Evolutionary conservation across 2,329 filamentous ascomycete species (phyloP).

Genomic region (Exophiala oligosperma): DNA sequence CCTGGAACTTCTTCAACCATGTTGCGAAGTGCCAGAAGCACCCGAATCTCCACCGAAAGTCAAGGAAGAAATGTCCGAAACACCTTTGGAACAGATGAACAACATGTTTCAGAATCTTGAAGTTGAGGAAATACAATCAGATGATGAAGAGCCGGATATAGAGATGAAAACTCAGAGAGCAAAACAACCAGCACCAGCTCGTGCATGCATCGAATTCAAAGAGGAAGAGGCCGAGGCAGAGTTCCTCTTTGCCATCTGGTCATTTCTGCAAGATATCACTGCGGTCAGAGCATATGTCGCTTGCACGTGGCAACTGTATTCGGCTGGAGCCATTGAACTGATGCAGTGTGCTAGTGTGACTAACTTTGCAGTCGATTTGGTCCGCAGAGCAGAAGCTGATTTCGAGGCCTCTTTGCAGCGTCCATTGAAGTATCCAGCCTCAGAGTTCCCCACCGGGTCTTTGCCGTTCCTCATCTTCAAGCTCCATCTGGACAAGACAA

Average conservation of each 20-base stretch:
- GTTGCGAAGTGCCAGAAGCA: neutral
- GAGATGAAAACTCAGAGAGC: neutral
- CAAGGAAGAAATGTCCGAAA: neutral
- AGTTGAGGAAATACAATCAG: constrained; percentile 1
- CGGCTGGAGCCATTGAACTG: constrained; percentile 1
- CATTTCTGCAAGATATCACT: constrained; percentile 2
- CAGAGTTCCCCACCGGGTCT: constrained; percentile 7
- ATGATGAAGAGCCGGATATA: constrained; percentile 1
- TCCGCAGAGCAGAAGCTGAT: constrained; percentile 5
- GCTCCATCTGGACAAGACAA: neutral
- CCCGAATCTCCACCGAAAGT: neutral
- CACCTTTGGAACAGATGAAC: neutral
- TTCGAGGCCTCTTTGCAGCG: constrained; percentile 8
- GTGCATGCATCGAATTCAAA: constrained; percentile 4
- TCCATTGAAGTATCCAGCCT: neutral
- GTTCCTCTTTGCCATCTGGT: constrained; percentile 6
- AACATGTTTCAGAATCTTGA: constrained; percentile 8
- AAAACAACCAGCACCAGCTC: neutral
- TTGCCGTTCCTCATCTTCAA: constrained; percentile 12
- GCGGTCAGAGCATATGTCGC: constrained; percentile 2
- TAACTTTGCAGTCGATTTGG: constrained; percentile 2
- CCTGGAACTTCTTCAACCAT: constrained; percentile 1
- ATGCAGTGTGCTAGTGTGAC: constrained; percentile 8
- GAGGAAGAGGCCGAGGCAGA: constrained; percentile 3
- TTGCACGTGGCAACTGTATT: constrained; percentile 1